Conservation (phyloP, 2,329 filamentous ascomycete species). For the Ophiostoma tasmaniense region DNA sequence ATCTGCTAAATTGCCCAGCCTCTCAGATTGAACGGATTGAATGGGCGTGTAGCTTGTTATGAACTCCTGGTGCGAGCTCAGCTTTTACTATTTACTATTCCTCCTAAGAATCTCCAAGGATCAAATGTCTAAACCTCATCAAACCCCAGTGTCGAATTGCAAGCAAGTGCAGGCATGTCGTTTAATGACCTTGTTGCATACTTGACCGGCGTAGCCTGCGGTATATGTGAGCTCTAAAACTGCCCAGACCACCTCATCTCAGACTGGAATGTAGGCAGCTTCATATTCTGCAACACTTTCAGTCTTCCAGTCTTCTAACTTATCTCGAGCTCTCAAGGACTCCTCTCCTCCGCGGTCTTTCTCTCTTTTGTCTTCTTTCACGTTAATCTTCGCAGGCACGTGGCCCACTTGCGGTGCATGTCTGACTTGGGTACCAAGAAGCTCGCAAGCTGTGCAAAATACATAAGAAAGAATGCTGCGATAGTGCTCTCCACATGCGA, state of each 20-base stretch:
- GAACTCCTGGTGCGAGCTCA: neutral
- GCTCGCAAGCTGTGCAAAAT: neutral
- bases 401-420: neutral
- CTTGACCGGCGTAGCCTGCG: neutral
- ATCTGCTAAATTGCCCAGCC: neutral
- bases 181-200: neutral
- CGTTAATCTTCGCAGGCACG: neutral
- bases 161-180: neutral
- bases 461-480: neutral
- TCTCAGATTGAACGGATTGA: neutral
- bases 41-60: neutral
- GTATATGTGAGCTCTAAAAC: no score
- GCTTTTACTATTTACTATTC: neutral
- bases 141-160: neutral
- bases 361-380: no score
- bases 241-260: neutral
- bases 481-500: constrained; percentile 4
- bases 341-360: no score
- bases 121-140: neutral
- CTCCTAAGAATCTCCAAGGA: neutral
- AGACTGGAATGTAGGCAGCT: neutral
- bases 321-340: neutral
- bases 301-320: neutral
- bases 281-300: neutral
- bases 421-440: neutral